Conservation (phyloP, 1,139 yeast genomes). For the Protomyces pachydermus region DNA sequence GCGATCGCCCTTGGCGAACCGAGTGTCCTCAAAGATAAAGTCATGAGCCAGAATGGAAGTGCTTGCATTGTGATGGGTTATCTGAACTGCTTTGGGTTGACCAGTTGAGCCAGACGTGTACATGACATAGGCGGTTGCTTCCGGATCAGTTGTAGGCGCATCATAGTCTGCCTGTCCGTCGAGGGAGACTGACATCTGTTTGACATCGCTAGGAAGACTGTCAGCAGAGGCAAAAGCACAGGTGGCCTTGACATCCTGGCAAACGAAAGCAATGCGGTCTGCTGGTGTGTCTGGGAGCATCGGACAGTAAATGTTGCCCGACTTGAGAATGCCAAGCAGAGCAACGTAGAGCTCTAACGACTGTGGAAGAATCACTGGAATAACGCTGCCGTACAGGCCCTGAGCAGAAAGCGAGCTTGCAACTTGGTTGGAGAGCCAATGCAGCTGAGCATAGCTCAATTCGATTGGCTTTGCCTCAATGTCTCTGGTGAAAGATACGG, state of each 20-base stretch:
- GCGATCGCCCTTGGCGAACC: background rate
- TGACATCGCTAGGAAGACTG: background rate
- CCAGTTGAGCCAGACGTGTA: conserved; percentile 35
- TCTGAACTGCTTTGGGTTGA: conserved; percentile 33
- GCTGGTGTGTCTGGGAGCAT: conserved; percentile 29
- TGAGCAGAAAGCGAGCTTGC: background rate
- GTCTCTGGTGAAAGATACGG: background rate
- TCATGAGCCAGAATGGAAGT: conserved; percentile 32
- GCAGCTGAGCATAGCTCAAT: background rate
- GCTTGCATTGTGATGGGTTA: conserved; percentile 31
- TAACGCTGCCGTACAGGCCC: conserved; percentile 3
- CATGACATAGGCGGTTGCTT: conserved; percentile 31
- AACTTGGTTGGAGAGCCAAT: conserved; percentile 1
- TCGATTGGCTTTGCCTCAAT: background rate
- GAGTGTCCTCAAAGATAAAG: conserved; percentile 24
- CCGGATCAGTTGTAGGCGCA: background rate
- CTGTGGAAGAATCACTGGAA: conserved; percentile 33
- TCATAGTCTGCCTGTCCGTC: background rate
- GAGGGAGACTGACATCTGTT: background rate
- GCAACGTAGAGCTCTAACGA: conserved; percentile 32
- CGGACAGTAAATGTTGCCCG: conserved; percentile 35
- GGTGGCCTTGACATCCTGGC: conserved; percentile 30
- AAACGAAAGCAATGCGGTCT: conserved; percentile 31
- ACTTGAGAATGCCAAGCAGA: conserved; percentile 32
- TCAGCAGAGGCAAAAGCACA: conserved; percentile 20